Conservation (phyloP, 768 basidiomycete genomes). For the Panaeolus papilionaceus region DNA sequence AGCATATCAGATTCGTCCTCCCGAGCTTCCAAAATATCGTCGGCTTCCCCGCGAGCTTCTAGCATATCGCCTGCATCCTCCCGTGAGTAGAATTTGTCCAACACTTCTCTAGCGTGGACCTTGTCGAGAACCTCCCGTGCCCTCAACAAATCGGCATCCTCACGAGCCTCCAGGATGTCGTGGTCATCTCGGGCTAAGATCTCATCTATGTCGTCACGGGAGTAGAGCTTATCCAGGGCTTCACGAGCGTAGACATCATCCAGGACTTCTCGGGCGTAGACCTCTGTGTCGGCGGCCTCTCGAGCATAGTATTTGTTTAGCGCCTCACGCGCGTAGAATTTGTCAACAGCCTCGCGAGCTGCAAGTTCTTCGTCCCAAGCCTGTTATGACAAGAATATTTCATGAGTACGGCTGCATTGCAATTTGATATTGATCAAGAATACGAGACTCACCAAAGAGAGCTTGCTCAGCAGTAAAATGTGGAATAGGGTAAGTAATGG, state of each 20-base stretch:
- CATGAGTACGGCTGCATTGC: background rate
- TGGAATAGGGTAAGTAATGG: background rate
- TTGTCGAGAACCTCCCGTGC: background rate
- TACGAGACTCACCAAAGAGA: background rate
- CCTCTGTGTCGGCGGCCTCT: background rate
- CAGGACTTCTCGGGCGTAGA: background rate
- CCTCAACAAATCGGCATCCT: background rate
- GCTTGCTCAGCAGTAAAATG: background rate
- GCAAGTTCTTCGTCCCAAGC: conserved; percentile 1
- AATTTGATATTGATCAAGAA: too few species aligned
- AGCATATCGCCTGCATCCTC: too few species aligned
- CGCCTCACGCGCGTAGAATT: background rate
- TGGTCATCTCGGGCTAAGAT: background rate
- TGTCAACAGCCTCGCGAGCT: background rate
- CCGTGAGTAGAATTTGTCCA: too few species aligned
- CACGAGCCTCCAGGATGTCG: background rate
- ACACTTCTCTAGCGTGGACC: background rate
- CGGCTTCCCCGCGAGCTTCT: too few species aligned
- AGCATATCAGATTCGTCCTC: too few species aligned
- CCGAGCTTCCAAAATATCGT: too few species aligned
- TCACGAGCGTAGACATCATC: background rate
- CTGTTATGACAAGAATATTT: background rate
- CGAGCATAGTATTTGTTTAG: conserved; percentile 4
- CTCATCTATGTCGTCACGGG: background rate
- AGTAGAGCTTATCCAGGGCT: background rate